Base-by-base conservation (phyloP, 441 rosid genomes). In the Populus trichocarpa region DNA sequence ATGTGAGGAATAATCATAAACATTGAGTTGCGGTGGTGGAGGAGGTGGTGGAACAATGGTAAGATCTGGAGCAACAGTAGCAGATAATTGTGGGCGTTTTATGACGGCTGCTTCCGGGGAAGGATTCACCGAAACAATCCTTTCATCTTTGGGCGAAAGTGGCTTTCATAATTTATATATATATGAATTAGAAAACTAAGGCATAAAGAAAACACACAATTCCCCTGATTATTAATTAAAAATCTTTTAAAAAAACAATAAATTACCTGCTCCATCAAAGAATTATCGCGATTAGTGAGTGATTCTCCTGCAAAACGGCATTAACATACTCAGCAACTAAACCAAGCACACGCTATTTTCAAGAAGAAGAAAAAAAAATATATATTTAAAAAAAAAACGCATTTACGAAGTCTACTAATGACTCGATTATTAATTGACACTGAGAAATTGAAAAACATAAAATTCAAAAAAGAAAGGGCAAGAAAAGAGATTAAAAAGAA, bases 41-140 rank as follows among this genome's bases (percentile, higher is more conserved):
- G 46, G 13, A 3, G 46, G 46, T 9, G 80, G 81, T 26, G 80
- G 84, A 26, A 74, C n/a, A 69, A 76, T 71, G 74, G 75, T 66
- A 78, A 80, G 61, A 63, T 84, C 88, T 75, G 84, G 85, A 78
- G 40, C 79, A 35, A 73, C 84, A 73, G 81, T 78, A 12, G 70
- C 72, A 77, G 82, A 59, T 30, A 71, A 82, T 75, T 79, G 75
- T n/a, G 85, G 59, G 72, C 85, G 84, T 75, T 79, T 82, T 42
- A 79, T 46, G 78, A 81, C 70, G 74, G 84, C 85, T 72, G 89
- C 87, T 82, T 86, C 90, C 70, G 85, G 70, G 79, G 87, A 77
- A 80, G 92, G 86, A 86, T 82, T 84, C 23, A 74, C 84, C 74
- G 93, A 89, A 83, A 88, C 85, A 79, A 82, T 80, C 88, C 90